A percentile compares a stretch with the other conserved stretches of the same genome.
These are phyloP conservation scores for Crithidia mellificae DNA, from an alignment of 208 protist genomes.

Conservation along the genomic window DNA sequence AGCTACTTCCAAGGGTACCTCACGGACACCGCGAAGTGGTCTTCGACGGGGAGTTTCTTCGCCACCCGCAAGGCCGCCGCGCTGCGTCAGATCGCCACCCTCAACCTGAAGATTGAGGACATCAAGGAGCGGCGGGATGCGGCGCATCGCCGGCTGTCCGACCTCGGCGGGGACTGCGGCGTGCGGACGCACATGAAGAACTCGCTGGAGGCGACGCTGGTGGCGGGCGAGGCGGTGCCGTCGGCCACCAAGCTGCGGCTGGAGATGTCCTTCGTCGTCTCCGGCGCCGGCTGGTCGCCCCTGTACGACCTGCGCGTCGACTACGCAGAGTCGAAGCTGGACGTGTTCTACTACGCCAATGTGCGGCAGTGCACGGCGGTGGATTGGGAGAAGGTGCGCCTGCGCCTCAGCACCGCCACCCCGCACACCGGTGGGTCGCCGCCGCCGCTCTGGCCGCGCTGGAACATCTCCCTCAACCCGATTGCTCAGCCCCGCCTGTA, in stretches of 20 bases:
- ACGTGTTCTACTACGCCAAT: constrained; percentile 52
- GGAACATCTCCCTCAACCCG: constrained; percentile 41
- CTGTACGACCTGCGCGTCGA: constrained; percentile 57
- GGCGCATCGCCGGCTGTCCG: not conserved
- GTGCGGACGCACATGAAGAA: constrained; percentile 23
- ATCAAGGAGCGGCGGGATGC: constrained; percentile 24
- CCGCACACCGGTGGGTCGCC: constrained; percentile 41
- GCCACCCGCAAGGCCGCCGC: constrained; percentile 18
- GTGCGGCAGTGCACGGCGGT: constrained; percentile 46
- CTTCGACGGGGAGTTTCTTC: constrained; percentile 25
- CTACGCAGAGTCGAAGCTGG: constrained; percentile 31
- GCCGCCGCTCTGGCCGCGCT: constrained; percentile 32
- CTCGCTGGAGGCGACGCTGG: constrained; percentile 26
- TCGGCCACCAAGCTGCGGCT: constrained; percentile 29
- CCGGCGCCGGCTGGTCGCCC: constrained; percentile 43
- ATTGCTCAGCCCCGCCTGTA: not conserved
- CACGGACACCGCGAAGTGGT: constrained; percentile 20
- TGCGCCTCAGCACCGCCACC: constrained; percentile 54
- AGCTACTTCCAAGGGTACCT: constrained; percentile 30
- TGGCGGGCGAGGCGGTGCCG: constrained; percentile 18
- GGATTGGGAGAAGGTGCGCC: constrained; percentile 56
- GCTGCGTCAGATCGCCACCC: constrained; percentile 16
- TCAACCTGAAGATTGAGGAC: constrained; percentile 5
- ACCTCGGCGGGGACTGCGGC: constrained; percentile 25
- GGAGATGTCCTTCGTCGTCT: constrained; percentile 42